Evolutionary conservation across 192 early-diverging fungal genomes (phyloP).

Genomic region (Coemansia sp.): DNA sequence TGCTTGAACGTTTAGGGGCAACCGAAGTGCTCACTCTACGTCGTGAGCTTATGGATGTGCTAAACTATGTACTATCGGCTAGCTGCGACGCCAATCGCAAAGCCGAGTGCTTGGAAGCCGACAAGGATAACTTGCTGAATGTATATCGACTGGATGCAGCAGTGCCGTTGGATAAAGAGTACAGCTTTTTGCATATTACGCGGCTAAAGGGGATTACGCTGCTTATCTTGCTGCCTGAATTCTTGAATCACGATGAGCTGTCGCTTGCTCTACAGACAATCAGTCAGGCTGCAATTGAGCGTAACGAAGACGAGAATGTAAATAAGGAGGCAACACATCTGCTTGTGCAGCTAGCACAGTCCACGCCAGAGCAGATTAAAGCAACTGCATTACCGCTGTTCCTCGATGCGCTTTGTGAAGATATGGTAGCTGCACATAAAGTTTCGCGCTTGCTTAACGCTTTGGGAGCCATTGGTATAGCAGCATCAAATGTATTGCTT

Average conservation of each 20-base stretch:
- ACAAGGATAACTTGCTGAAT: conserved; percentile 74
- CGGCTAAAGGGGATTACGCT: conserved; percentile 71
- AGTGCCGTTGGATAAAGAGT: conserved; percentile 65
- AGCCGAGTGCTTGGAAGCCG: conserved; percentile 59
- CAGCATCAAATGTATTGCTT: conserved; percentile 19
- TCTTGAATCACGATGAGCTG: conserved; percentile 59
- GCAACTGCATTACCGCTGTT: conserved; percentile 40
- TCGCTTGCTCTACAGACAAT: conserved; percentile 42
- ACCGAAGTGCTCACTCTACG: conserved; percentile 55
- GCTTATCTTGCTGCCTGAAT: conserved; percentile 59
- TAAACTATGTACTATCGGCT: conserved; percentile 72
- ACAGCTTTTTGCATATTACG: conserved; percentile 66
- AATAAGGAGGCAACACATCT: conserved; percentile 52
- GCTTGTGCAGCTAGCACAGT: conserved; percentile 45
- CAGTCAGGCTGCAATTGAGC: conserved; percentile 39
- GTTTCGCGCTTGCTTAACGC: conserved; percentile 42
- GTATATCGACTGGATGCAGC: conserved; percentile 67
- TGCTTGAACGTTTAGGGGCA: conserved; percentile 60
- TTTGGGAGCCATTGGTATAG: conserved; percentile 45
- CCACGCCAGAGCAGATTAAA: conserved; percentile 30
- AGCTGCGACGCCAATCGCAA: conserved; percentile 46
- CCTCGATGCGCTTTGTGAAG: conserved; percentile 35
- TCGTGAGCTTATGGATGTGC: conserved; percentile 62
- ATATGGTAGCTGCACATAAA: conserved; percentile 23
- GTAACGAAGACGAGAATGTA: conserved; percentile 50